Evolutionary conservation across 2,329 filamentous ascomycete genomes (phyloP).

Genomic region (Venturia oleaginea): DNA sequence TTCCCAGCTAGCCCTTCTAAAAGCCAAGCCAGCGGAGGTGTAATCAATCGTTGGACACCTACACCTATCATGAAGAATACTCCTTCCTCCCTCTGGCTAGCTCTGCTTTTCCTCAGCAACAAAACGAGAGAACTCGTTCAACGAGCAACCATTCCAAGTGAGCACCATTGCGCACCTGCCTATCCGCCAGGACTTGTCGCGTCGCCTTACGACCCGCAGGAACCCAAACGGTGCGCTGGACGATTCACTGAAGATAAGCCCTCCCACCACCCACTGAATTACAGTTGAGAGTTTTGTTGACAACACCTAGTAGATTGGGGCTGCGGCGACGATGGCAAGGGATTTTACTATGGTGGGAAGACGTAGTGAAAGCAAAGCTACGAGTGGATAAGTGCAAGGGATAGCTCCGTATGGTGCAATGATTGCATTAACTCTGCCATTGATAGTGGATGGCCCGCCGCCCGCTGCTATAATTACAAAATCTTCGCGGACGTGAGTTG

Average conservation of each 20-base stretch:
- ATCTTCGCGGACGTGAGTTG: background rate
- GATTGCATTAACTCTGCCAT: background rate
- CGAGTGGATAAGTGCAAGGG: background rate
- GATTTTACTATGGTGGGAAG: background rate
- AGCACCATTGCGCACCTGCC: too few relatives aligned
- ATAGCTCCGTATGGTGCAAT: background rate
- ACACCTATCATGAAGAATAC: background rate
- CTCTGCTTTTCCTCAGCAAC: background rate
- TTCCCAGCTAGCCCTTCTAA: background rate
- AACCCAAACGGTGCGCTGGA: background rate
- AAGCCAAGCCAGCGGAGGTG: background rate
- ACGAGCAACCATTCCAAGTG: too few relatives aligned
- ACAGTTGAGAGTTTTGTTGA: background rate
- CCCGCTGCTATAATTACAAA: background rate
- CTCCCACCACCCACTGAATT: background rate
- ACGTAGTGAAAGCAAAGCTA: background rate
- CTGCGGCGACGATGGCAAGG: background rate
- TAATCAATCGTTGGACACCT: background rate
- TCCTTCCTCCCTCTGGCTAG: background rate
- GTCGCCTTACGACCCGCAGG: background rate
- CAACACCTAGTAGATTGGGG: background rate
- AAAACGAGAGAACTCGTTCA: background rate
- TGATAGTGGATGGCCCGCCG: background rate
- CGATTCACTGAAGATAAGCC: background rate
- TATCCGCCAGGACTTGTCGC: too few relatives aligned